Base-by-base conservation (phyloP, 1,284 basidiomycete genomes). In the Sporisorium reilianum region DNA sequence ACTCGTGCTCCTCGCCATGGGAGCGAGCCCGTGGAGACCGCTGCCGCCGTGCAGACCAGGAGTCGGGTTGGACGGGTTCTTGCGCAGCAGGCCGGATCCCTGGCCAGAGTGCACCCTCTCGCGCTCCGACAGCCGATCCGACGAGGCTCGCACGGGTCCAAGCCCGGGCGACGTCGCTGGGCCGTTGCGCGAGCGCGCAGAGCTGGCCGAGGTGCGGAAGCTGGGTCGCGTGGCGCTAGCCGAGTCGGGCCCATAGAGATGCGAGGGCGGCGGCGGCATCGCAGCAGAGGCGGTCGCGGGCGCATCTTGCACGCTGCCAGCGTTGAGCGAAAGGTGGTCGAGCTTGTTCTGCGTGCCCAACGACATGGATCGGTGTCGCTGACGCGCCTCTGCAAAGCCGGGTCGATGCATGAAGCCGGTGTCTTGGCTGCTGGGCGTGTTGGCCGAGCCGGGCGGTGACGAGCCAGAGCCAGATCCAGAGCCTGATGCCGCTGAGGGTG, bases 1-100 rank as follows among this genome's bases (percentile, higher is more conserved):
- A 34, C 73, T 72, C 2, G 53, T 34, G 49, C 73, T 64, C 34
- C 75, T 44, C 28, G 63, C 53, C 72, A 70, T 60, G 0, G 72
- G 72, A 41, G 68, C 50, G 6, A 75, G 55, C n/a, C 55, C 68
- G 28, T 67, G 67, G 10, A 72, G 58, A 41, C 73, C 64, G 36
- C 61, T 65, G 22, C 73, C 73, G 30, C 73, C 73, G 41, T 75
- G 64, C 22, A 75, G 68, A 28, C 75, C 79, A 9, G 80, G 75
- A 40, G 63, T 64, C n/a, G 80, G 80, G 36, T 81, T 81, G 42
- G 75, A 78, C 11, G 80, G 79, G 49, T 82, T 82, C 66, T 82
- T 82, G 28, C 70, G 68, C 54, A 82, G 69, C 54, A 73, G 48
- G 9, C 69, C 78, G 20, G 70, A 73, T 14, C 79, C 77, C 32